Evolutionary conservation across 352 stramenopile genomes (phyloP), one percentile per base, ranked within the genome.

Genomic region (Globisporangium acanthophoron): DNA sequence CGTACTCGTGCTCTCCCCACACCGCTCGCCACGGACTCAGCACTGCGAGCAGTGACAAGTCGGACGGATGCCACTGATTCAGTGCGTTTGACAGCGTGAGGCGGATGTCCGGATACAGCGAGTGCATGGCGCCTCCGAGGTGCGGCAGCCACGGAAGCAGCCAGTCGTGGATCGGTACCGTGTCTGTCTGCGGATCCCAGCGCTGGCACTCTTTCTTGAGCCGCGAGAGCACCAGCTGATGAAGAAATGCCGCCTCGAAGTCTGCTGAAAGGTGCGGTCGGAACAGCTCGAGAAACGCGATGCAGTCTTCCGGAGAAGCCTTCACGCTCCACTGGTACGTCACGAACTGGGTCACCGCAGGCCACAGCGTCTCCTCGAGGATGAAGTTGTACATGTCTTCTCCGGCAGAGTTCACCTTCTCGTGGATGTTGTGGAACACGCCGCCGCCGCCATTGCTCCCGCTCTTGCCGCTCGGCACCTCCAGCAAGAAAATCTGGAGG

Each of bases 1-100:
- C 80, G 58, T 91, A 94, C 21, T 93, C 82, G n/a, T 73, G 66
- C 56, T 92, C 78, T 0, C 76, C 73, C 86, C 86, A 96, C 5
- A 90, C 63, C 0, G 69, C 57, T 54, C 80, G 76, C 86, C 84
- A 96, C 27, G 85, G 80, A 31, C 73, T 66, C 11, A 96, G 70
- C 3, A 90, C 67, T 16, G 68, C 47, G 55, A 90, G 59, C 7
- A 91, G 62, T 0, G 81, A 90, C 29, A 76, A 31, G 54, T 96
- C 85, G 8, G 78, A 88, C 11, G 86, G 86, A 64, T 94, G 81
- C 86, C 86, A 96, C 44, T 88, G 67, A 24, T 76, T 78, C n/a
- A 94, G 72, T 3, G 76, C 78, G 27, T 64, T 81, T 21, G 69
- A 74, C 18, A 96, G 65, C 0, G 71, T 61, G 18, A 92, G 64